These are phyloP conservation scores for Barbatosphaeria neglecta DNA, from an alignment of 495 filamentous ascomycete species.

Conservation along the genomic window DNA sequence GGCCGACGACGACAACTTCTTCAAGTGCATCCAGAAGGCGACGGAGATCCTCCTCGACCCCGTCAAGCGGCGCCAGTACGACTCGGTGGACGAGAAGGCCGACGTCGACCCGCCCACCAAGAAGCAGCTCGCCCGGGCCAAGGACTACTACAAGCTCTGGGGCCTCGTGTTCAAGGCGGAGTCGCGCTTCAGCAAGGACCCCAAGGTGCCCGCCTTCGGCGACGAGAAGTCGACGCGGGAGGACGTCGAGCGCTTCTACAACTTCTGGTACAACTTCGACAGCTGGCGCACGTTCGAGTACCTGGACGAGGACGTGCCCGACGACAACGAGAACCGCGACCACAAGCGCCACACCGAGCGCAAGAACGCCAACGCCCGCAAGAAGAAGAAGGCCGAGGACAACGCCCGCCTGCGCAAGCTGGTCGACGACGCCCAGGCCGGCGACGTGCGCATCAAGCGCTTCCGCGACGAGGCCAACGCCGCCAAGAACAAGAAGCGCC, in stretches of 20 bases:
- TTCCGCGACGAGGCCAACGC: constrained; percentile 87
- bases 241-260: constrained; percentile 90
- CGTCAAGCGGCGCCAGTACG: constrained; percentile 85
- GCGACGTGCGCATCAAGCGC: constrained; percentile 91
- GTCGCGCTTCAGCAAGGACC: constrained; percentile 77
- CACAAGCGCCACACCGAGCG: constrained; percentile 96
- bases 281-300: constrained; percentile 97
- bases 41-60: constrained; percentile 89
- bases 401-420: constrained; percentile 77
- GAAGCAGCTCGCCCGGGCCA: constrained; percentile 62
- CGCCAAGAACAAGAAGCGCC: constrained; percentile 83
- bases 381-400: constrained; percentile 99
- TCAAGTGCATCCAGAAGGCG: constrained; percentile 99
- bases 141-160: constrained; percentile 95
- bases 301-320: constrained; percentile 94
- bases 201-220: constrained; percentile 77
- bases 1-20: constrained; percentile 93
- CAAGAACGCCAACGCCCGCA: constrained; percentile 93
- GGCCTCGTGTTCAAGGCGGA: constrained; percentile 75
- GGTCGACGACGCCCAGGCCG: constrained; percentile 69
- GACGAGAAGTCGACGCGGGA: constrained; percentile 77
- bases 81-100: constrained; percentile 88
- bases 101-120: constrained; percentile 85
- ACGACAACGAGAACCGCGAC: constrained; percentile 97
- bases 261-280: constrained; percentile 99